Percentiles rank a stretch among this genome's conserved stretches.
phyloP scores from a whole-genome alignment of 257 asterid genomes.

The Ballota nigra region DNA sequence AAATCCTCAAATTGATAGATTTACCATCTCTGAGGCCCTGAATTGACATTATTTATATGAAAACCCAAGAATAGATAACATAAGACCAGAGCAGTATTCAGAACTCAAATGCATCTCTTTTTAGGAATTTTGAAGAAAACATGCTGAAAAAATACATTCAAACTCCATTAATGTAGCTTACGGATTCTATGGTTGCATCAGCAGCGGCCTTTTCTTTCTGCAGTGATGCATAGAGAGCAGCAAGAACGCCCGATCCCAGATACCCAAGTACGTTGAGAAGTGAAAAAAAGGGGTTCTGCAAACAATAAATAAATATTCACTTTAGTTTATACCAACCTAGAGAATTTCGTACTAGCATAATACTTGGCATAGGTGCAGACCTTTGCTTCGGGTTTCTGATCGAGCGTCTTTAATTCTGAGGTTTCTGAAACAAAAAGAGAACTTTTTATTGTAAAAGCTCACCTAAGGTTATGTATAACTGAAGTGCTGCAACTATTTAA shows the following conservation, averaged over 20 bases:
- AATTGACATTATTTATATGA: no score
- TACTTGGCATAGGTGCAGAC: conserved; percentile 45
- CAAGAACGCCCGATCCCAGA: conserved; percentile 69
- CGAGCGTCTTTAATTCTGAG: conserved; percentile 29
- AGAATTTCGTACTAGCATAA: conserved; percentile 20
- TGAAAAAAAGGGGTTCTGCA: conserved; percentile 52
- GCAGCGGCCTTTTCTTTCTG: conserved; percentile 60
- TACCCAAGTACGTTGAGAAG: conserved; percentile 64
- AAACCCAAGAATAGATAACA: background rate
- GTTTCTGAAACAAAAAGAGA: conserved; percentile 38
- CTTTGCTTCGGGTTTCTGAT: conserved; percentile 51
- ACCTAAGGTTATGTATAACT: background rate
- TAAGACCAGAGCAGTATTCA: background rate
- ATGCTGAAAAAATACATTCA: background rate
- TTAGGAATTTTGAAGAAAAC: background rate
- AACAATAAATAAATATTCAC: conserved; percentile 25
- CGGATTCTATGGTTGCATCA: conserved; percentile 70
- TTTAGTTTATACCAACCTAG: conserved; percentile 24
- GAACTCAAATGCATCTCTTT: background rate
- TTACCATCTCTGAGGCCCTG: no score
- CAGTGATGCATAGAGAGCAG: conserved; percentile 65
- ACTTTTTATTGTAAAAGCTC: conserved; percentile 7
- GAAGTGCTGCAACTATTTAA: no score
- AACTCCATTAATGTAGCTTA: conserved; percentile 39
- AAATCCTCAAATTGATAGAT: no score